Evolutionary conservation across 208 protist species (phyloP).

Genomic region (Sergeia podlipaevii): DNA sequence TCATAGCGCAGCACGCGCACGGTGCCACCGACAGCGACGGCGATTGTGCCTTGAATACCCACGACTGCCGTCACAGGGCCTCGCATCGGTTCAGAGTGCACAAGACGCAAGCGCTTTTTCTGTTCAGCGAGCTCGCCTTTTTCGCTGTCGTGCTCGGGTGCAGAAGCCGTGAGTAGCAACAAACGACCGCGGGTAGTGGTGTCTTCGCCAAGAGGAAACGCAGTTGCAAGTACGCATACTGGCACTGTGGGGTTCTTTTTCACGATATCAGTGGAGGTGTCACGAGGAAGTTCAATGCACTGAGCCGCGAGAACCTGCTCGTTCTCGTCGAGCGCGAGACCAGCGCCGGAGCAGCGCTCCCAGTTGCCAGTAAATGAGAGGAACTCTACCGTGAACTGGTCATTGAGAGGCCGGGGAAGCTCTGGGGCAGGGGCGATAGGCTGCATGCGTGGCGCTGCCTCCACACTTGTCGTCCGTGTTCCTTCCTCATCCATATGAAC

Average conservation of each 20-base stretch:
- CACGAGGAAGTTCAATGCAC: conserved; percentile 42
- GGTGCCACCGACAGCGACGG: conserved; percentile 76
- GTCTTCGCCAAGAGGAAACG: conserved; percentile 84
- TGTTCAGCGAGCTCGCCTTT: conserved; percentile 2
- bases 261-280: conserved; percentile 35
- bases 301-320: conserved; percentile 72
- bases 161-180: conserved; percentile 48
- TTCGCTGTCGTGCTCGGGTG: conserved; percentile 21
- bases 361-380: conserved; percentile 45
- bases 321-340: conserved; percentile 63
- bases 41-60: conserved; percentile 53
- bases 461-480: conserved; percentile 30
- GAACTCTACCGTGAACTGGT: conserved; percentile 63
- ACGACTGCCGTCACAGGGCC: conserved; percentile 79
- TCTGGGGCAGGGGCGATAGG: conserved; percentile 22
- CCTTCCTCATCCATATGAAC: conserved; percentile 54
- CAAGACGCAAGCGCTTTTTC: conserved; percentile 20
- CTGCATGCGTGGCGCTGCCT: conserved; percentile 36
- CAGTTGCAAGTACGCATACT: conserved; percentile 76
- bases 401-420: conserved; percentile 61
- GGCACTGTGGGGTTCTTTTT: conserved; percentile 26
- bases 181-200: conserved; percentile 74
- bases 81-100: conserved; percentile 74
- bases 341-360: conserved; percentile 45
- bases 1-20: conserved; percentile 82